Evolutionary conservation across 805 yeast genomes (phyloP), one percentile per base, ranked within the genome.

Genomic region (Zygosaccharomyces bailii): DNA sequence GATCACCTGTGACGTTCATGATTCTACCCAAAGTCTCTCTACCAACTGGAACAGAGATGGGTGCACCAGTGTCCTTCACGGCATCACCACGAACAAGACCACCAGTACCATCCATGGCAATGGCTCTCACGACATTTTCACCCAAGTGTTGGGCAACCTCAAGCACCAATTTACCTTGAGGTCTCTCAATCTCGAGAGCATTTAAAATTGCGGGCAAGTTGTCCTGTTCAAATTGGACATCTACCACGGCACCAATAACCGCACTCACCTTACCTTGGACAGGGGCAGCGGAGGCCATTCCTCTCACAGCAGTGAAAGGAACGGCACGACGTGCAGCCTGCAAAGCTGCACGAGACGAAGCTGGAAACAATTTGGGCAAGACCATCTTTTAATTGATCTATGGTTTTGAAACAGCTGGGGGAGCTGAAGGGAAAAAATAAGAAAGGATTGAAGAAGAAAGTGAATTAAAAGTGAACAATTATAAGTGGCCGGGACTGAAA

Each of bases 81-180:
- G 76, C 46, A 67, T 85, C 83, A 74, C 99, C 99, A 82, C 99
- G 91, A 65, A 89, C 96, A 68, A 93, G 84, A 88, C 99, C 99
- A 76, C 91, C 98, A 63, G 99, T 93, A 87, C 98, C 98, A 75
- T 93, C 99, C 99, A 93, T 93, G 70, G 99, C 98, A 85, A 93
- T 93, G 71, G 99, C 85, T 85, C 99, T 91, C 72, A 93, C 98
- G 65, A 98, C 86, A 86, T 89, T 89, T 81, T 93, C 98, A 82
- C 99, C 99, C 74, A 93, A 83, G 77, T 93, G 99, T 81, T 93
- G 99, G 66, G 99, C 93, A 64, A 93, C 99, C 79, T 93, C 99
- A 67, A 93, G 82, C 59, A 93, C 89, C 69, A 93, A 83, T 67
- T 79, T 79, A 65, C 89, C 90, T 58, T 78, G 73, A 63, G 80